Evolutionary conservation across 2,329 filamentous ascomycete genomes (phyloP), one percentile per base, ranked within the genome.

Genomic region (Trichoderma oligosporum): DNA sequence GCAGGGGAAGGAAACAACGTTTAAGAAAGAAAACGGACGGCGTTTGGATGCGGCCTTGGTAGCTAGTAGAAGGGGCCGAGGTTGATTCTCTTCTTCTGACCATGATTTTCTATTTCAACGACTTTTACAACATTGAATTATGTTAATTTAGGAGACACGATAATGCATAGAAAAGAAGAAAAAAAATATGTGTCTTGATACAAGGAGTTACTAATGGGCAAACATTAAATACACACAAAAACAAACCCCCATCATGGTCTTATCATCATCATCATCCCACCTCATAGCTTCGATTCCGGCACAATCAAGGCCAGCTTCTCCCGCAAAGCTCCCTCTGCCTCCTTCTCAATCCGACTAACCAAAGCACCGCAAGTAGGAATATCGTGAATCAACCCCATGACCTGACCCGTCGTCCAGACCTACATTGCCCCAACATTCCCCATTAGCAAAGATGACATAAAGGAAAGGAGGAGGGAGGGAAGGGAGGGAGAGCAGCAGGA

Each of bases 391-490:
- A 94, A 71, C 5, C 89, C 89, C 63, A 99, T 96, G 64, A 97
- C 93, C 71, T 97, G 93, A 9, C 94, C 94, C 7, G 93, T 91
- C 18, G 94, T 97, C 94, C 94, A 99, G 36, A 97, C 89, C 88
- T 93, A 65, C 4, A 20, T 27, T n/a, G 8, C 33, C 12, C 24
- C 44, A 1, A 11, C 6, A 12, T 51, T 25, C 44, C 1, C 16
- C 6, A 12, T 51, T 25, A 51, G 16, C 20, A 36, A 25, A 38
- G 4, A 11, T 8, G 12, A 0, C 18, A 27, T 1, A 7, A 24
- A 46, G 22, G 3, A 41, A 7, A 35, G 11, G 18, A 47, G 38
- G 11, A 8, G 33, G 11, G 25, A n/a, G 25, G 22, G 31, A 33
- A 42, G 46, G n/a, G n/a, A 22, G 36, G 29, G 24, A 16, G n/a